A percentile compares a stretch with the other conserved stretches of the same genome.
Evolutionary conservation across 306 rosid species (phyloP).

Genomic region (Echinosophora koreensis): DNA sequence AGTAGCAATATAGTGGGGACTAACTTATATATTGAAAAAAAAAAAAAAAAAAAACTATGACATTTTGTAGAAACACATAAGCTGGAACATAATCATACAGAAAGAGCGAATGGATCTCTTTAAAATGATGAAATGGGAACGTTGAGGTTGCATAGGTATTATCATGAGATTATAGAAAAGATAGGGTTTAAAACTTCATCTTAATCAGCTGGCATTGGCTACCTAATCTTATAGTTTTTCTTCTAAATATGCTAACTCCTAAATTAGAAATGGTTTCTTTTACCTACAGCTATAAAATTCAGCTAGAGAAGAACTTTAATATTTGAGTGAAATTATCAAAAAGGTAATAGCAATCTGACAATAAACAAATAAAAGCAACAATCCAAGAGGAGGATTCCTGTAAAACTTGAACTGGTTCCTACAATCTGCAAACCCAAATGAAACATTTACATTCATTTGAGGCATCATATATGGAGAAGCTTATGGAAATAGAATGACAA

Average conservation of each 20-base stretch:
- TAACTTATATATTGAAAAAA: too few relatives aligned
- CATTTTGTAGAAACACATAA: background rate
- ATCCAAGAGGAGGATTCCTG: slow-evolving; percentile 19
- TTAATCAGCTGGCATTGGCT: background rate
- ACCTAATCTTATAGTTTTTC: slow-evolving; percentile 5
- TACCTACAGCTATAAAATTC: slow-evolving; percentile 9
- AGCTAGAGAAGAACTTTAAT: slow-evolving; percentile 3
- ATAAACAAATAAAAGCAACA: slow-evolving; percentile 12
- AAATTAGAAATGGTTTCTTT: slow-evolving; percentile 25
- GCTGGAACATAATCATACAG: background rate
- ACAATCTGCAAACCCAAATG: slow-evolving; percentile 22
- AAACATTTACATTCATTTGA: slow-evolving; percentile 27
- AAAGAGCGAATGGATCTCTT: background rate
- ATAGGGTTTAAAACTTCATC: slow-evolving; percentile 24
- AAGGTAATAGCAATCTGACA: background rate
- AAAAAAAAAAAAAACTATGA: too few relatives aligned
- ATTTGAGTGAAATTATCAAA: slow-evolving; percentile 7
- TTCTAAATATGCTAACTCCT: slow-evolving; percentile 11
- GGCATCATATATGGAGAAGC: slow-evolving; percentile 16
- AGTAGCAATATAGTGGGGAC: too few relatives aligned
- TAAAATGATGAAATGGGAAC: background rate
- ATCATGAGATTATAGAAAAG: slow-evolving; percentile 5
- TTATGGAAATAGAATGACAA: slow-evolving; percentile 18
- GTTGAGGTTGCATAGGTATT: background rate
- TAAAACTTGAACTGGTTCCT: slow-evolving; percentile 12